These are phyloP conservation scores for Pythium dissimile DNA, from an alignment of 352 stramenopile species.

Conservation along the genomic window DNA sequence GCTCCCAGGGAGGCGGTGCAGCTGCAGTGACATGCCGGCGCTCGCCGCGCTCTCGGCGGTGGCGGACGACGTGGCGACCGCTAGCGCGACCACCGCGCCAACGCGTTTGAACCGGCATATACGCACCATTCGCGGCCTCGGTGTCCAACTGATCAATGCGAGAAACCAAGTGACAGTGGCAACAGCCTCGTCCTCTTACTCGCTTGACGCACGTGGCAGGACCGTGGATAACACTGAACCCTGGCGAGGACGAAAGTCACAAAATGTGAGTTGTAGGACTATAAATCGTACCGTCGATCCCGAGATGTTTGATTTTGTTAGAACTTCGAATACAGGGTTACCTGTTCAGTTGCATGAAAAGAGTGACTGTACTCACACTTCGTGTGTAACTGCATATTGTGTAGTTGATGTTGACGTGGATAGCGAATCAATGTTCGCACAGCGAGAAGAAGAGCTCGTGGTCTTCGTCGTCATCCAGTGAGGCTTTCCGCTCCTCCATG, in stretches of 20 bases:
- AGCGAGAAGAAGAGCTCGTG: slow-evolving; percentile 19
- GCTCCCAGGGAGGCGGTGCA: slow-evolving; percentile 13
- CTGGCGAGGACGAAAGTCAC: slow-evolving; percentile 1
- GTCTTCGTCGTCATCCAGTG: slow-evolving; percentile 8
- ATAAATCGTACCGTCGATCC: too few relatives aligned
- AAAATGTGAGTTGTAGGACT: not conserved
- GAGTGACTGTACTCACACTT: too few relatives aligned
- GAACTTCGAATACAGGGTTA: too few relatives aligned
- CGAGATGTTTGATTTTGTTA: too few relatives aligned
- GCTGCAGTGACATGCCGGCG: slow-evolving; percentile 11
- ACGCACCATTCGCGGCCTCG: slow-evolving; percentile 7
- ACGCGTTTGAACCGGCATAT: not conserved
- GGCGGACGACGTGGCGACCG: not conserved
- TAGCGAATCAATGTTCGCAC: slow-evolving; percentile 26
- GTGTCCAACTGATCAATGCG: too few relatives aligned
- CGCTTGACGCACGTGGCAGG: slow-evolving; percentile 14
- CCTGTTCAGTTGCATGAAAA: too few relatives aligned
- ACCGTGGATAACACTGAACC: not conserved
- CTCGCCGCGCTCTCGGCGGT: not conserved
- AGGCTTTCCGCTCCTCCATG: slow-evolving; percentile 24
- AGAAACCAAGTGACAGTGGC: too few relatives aligned
- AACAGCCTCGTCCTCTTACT: not conserved
- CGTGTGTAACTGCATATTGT: too few relatives aligned
- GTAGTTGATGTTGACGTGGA: too few relatives aligned
- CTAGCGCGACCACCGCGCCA: not conserved